These are phyloP conservation scores for Aureobasidium sp. DNA, from an alignment of 2,329 filamentous ascomycete genomes.

Conservation along the genomic window DNA sequence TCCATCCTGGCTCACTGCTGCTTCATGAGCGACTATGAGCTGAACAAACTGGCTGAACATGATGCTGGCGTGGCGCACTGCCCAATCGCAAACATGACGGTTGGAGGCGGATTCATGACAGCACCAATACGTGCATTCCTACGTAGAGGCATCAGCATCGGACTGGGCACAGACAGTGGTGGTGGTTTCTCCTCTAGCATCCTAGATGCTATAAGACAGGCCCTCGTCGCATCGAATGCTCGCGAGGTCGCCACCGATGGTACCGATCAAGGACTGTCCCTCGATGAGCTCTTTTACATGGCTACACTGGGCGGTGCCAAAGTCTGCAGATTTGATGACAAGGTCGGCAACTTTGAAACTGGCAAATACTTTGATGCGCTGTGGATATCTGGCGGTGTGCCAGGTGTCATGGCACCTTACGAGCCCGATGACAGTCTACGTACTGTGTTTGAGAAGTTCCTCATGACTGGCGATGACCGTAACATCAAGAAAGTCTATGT, in stretches of 20 bases:
- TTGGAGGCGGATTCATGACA: constrained; percentile 49
- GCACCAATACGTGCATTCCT: constrained; percentile 55
- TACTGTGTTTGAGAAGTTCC: neutral
- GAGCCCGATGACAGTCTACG: neutral
- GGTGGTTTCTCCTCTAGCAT: constrained; percentile 57
- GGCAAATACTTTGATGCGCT: constrained; percentile 58
- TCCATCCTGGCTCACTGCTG: constrained; percentile 63
- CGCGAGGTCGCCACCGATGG: constrained; percentile 29
- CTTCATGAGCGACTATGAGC: constrained; percentile 53
- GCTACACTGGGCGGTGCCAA: constrained; percentile 55
- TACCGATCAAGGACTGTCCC: constrained; percentile 29
- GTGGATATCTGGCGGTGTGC: neutral
- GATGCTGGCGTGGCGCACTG: constrained; percentile 58
- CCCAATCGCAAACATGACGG: constrained; percentile 54
- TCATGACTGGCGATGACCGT: neutral
- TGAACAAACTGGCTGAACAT: constrained; percentile 39
- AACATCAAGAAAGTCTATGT: neutral
- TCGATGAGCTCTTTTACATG: constrained; percentile 45
- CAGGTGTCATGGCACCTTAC: neutral
- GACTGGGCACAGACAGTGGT: constrained; percentile 58
- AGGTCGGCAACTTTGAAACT: constrained; percentile 50
- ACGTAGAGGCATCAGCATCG: constrained; percentile 54
- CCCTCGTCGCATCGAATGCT: constrained; percentile 45
- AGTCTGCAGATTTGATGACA: constrained; percentile 49
- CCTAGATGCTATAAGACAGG: constrained; percentile 51